Evolutionary conservation across 2,329 filamentous ascomycete genomes (phyloP), one percentile per base, ranked within the genome.

Genomic region (Cytospora paraplurivora): DNA sequence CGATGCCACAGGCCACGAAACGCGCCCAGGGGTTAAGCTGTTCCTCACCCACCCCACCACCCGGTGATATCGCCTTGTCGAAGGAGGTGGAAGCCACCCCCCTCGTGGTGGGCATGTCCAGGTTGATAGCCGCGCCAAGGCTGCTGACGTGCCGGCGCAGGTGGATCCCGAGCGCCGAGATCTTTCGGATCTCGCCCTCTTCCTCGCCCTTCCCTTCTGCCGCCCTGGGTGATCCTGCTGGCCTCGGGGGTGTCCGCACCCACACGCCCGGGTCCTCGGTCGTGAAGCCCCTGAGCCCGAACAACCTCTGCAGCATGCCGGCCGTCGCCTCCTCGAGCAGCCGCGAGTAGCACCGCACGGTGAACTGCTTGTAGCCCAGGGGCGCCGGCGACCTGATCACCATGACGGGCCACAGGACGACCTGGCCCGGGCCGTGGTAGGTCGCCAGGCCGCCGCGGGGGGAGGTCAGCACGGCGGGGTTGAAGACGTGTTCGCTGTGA

Each of bases 161-260:
- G 77, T 98, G 93, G n/a, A 99, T 92, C 0, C 95, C 95, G 50
- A 98, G 79, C 0, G 93, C 93, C 0, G 92, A 92, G 69, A 99
- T 93, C 80, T 98, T 99, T 70, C 83, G 81, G 63, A 81, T 77
- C 0, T 72, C 71, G 15, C 44, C 17, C 12, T 32, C 34, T 17
- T 32, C 44, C 10, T 4, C 7, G 17, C 41, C 15, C 12, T 15
- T 32, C 32, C 19, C 63, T 59, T 41, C 65, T 65, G 32, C 52
- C 52, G 35, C 44, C 21, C n/a, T 19, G 57, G 66, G 4, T 27
- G 74, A 69, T 68, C 70, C 63, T 10, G 64, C 67, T 21, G 62
- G 51, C 53, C 69, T 68, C 17, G 70, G 65, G 11, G 69, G 69
- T 64, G 62, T 68, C 66, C 56, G 74, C 67, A 88, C 81, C 93